Evolutionary conservation across 2,329 filamentous ascomycete species (phyloP).

Genomic region (Mycosphaerella arachidis): DNA sequence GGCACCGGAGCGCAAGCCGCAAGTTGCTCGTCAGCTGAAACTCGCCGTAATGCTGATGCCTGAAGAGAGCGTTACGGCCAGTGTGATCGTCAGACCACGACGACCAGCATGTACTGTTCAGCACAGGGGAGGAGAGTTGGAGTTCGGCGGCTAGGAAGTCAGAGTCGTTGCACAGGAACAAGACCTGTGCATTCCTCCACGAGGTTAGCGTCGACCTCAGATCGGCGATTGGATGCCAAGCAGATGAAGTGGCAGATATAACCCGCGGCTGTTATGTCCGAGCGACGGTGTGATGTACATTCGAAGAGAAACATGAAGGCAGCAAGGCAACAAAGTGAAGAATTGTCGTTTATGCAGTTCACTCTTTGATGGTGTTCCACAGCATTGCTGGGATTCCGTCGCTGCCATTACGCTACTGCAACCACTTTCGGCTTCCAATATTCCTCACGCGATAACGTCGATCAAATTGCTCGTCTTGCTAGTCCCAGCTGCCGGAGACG

Average conservation of each 20-base stretch:
- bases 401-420: background rate
- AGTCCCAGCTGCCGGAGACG: conserved; percentile 22
- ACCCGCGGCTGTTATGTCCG: background rate
- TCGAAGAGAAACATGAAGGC: background rate
- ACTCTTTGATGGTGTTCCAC: background rate
- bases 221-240: background rate
- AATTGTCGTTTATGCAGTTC: background rate
- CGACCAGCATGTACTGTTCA: conserved; percentile 5
- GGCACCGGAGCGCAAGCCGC: conserved; percentile 8
- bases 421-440: background rate
- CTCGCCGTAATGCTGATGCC: background rate
- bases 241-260: background rate
- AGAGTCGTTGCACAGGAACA: conserved; percentile 1
- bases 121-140: background rate
- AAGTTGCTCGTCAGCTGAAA: conserved; percentile 2
- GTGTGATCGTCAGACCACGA: background rate
- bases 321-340: background rate
- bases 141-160: conserved; percentile 1
- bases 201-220: background rate
- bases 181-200: background rate
- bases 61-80: background rate
- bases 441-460: background rate
- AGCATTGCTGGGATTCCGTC: background rate
- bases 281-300: background rate
- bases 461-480: conserved; percentile 18